Base-by-base conservation (phyloP, 2,329 filamentous ascomycete genomes). In the Madurella fahalii region DNA sequence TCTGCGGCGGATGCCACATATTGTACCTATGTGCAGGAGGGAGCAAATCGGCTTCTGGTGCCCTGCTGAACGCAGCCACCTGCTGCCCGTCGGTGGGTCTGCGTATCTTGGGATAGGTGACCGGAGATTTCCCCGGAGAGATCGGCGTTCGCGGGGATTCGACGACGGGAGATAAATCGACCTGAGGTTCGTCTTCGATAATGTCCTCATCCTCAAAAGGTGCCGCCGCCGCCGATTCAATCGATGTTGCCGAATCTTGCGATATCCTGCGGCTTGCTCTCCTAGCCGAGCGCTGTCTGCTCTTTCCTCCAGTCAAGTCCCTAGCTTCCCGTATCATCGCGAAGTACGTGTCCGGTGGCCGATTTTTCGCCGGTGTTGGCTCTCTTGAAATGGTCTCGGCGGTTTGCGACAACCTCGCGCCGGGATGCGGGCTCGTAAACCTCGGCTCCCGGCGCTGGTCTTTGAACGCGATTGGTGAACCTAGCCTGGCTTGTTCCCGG, bases 141-240 rank as follows among this genome's bases (percentile, higher is more conserved):
- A 61, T 57, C 3, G 62, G 59, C 2, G 62, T 56, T 13, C 65
- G 64, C 2, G 76, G 77, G 0, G 75, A 78, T 61, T 81, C 78
- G 12, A 68, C 68, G 5, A 81, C 77, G 1, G 78, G 78, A 0
- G 78, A 78, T 4, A 81, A 69, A 43, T 69, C 71, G 9, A 42
- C 52, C 44, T 61, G 64, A n/a, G 48, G 31, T 13, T 63, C 59
- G n/a, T 56, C 58, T 11, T 58, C 56, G 12, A 56, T 54, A 18
- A 57, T 44, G 16, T 53, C 57, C 5, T 61, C 62, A 13, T 61
- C 61, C 11, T 62, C 55, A 3, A 57, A 56, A 13, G 58, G 53
- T 16, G 31, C 44, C 11, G 53, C 52, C 15, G 32, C 57, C 12
- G 58, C 66, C 11, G 61, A 67, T n/a, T 67, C 69, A 47, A 76